Conservation (phyloP, 495 filamentous ascomycete genomes). For the Penicillium psychrofluorescens region DNA sequence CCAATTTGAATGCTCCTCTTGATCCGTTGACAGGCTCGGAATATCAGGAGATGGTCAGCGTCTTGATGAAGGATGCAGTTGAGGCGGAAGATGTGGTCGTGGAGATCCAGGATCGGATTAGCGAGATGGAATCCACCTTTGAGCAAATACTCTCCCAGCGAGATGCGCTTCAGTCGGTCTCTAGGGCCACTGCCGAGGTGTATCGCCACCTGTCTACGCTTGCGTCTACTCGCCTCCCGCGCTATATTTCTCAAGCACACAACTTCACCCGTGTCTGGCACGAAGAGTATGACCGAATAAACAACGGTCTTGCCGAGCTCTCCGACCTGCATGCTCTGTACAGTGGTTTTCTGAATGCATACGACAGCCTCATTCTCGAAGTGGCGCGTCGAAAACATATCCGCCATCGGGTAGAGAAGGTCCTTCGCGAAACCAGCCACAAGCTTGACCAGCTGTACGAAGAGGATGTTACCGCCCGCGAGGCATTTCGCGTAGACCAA, state of each 20-base stretch:
- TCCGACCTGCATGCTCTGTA: constrained; percentile 69
- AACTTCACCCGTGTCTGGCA: constrained; percentile 71
- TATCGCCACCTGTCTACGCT: constrained; percentile 63
- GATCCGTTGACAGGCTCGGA: constrained; percentile 71
- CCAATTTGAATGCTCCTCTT: constrained; percentile 42
- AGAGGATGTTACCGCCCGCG: constrained; percentile 64
- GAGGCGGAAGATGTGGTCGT: constrained; percentile 85
- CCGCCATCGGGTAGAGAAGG: constrained; percentile 63
- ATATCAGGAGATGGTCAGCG: constrained; percentile 71
- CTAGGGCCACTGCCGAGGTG: constrained; percentile 47
- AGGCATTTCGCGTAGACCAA: constrained; percentile 71
- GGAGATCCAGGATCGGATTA: constrained; percentile 70
- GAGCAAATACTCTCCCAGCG: constrained; percentile 52
- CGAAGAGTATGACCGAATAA: constrained; percentile 62
- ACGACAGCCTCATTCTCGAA: constrained; percentile 77
- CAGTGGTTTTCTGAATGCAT: constrained; percentile 74
- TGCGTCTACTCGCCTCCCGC: constrained; percentile 50
- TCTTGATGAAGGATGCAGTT: constrained; percentile 74
- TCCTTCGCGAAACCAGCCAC: constrained; percentile 66
- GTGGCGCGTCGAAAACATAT: constrained; percentile 63
- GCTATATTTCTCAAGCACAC: constrained; percentile 60
- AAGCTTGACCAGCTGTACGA: constrained; percentile 71
- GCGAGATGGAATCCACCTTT: constrained; percentile 60
- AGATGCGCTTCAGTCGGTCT: constrained; percentile 37
- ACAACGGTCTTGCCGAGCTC: constrained; percentile 62